These are phyloP conservation scores for Erythrobasidium yunnanense DNA, from an alignment of 768 basidiomycete species.

Conservation along the genomic window DNA sequence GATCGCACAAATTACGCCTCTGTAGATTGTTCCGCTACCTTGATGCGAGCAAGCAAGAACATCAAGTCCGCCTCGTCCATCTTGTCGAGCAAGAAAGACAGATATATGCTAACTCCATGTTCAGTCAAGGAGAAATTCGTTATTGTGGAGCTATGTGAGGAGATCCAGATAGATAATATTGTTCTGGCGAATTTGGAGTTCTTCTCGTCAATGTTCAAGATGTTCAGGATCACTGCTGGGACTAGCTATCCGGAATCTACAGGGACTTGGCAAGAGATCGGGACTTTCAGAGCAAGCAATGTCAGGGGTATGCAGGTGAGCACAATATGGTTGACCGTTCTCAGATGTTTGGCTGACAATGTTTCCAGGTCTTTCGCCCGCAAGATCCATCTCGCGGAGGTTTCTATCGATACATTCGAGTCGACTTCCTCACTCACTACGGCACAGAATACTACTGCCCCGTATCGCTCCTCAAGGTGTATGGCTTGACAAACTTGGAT, in stretches of 20 bases:
- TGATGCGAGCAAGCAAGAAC: constrained; percentile 68
- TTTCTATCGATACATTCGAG: constrained; percentile 86
- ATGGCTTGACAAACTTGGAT: constrained; percentile 90
- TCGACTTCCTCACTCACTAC: constrained; percentile 88
- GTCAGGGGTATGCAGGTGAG: constrained; percentile 78
- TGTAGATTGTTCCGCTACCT: constrained; percentile 81
- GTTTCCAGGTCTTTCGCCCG: constrained; percentile 35
- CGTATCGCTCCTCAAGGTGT: constrained; percentile 78
- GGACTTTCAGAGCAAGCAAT: constrained; percentile 72
- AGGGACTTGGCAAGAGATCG: constrained; percentile 62
- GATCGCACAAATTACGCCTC: constrained; percentile 93
- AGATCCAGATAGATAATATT: constrained; percentile 89
- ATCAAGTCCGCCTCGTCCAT: constrained; percentile 76
- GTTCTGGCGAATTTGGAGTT: constrained; percentile 96
- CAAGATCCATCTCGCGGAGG: constrained; percentile 43
- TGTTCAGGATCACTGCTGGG: constrained; percentile 69
- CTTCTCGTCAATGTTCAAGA: constrained; percentile 91
- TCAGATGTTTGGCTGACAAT: neutral
- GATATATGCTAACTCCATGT: constrained; percentile 95
- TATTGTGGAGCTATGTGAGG: constrained; percentile 92
- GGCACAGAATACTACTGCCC: constrained; percentile 95
- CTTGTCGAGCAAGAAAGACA: constrained; percentile 69
- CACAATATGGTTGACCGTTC: constrained; percentile 1
- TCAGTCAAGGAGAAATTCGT: constrained; percentile 57
- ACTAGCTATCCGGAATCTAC: constrained; percentile 51